A percentile compares a stretch with the other conserved stretches of the same genome.
These are phyloP conservation scores for Vanrija humicola DNA, from an alignment of 1,284 basidiomycete genomes.

Conservation along the genomic window DNA sequence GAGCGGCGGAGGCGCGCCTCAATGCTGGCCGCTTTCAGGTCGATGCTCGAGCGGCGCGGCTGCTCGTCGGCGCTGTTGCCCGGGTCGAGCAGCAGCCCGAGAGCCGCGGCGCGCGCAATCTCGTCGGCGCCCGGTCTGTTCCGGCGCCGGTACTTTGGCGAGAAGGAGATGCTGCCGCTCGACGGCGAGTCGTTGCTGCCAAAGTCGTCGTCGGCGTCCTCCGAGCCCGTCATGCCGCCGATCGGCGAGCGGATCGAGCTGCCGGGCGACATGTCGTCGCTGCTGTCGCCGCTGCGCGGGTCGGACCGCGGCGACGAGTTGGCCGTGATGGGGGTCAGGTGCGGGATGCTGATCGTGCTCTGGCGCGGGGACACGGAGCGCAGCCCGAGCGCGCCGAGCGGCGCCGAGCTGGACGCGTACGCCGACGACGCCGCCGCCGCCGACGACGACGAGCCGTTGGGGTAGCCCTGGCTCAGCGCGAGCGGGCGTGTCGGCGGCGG, in stretches of 20 bases:
- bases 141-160: slow-evolving; percentile 22
- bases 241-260: slow-evolving; percentile 6
- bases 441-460: no score
- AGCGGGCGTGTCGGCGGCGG: slow-evolving; percentile 9
- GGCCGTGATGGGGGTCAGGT: slow-evolving; percentile 14
- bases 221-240: slow-evolving; percentile 30
- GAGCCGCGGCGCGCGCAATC: background rate
- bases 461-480: background rate
- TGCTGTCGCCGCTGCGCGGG: no score
- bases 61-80: slow-evolving; percentile 10
- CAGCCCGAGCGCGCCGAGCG: background rate
- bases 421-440: no score
- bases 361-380: slow-evolving; percentile 19
- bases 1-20: slow-evolving; percentile 29
- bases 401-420: no score
- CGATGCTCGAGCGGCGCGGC: background rate
- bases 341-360: slow-evolving; percentile 15
- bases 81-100: slow-evolving; percentile 10
- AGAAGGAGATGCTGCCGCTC: slow-evolving; percentile 35
- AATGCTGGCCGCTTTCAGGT: slow-evolving; percentile 16
- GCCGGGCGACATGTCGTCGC: slow-evolving; percentile 19
- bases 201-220: slow-evolving; percentile 44
- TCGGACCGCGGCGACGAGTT: no score
- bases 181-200: slow-evolving; percentile 36
- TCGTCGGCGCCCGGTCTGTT: background rate